Evolutionary conservation across 129 eudicot species (phyloP), one percentile per base, ranked within the genome.

Genomic region (Ambrosia trifida): DNA sequence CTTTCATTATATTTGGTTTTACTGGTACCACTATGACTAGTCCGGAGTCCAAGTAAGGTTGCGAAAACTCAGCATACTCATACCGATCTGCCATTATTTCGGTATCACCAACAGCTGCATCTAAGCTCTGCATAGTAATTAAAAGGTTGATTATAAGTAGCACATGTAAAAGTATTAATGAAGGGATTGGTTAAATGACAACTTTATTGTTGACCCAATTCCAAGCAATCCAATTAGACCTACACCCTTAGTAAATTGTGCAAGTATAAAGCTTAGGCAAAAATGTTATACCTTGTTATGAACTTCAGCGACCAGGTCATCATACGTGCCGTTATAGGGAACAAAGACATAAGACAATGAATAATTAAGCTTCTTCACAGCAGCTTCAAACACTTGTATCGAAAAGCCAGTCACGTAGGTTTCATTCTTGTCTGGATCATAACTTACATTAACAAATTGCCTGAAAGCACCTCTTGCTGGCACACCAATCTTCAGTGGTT

Each of bases 81-180:
- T 72, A 88, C 4, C 88, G 82, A 50, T 85, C 83, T 38, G 90
- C 86, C 78, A 76, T 66, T 69, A 88, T 85, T 63, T 68, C 82
- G 45, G 83, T 88, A 57, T 88, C 95, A 6, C 95, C 95, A 49
- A 78, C 88, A 13, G 81, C 89, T 19, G 83, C 87, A 83, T 83
- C 88, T 68, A 85, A 74, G 41, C 65, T 79, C 85, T 83, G 33
- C 47, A 59, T 1, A 4, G 2, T 16, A 53, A 4, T 1, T 16
- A 53, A 30, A 72, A 7, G 30, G 28, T 45, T 52, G 19, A 52
- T 69, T 56, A 40, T 7, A 40, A 57, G 44, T 35, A 49, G 5
- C 32, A 33, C 5, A 41, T 16, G 13, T 12, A 6, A 10, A 36
- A 3, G 2, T 17, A 18, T 38, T 16, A 28, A 10, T 44, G 11